Conservation (phyloP, 495 filamentous ascomycete genomes). For the Chaetomium fimeti region DNA sequence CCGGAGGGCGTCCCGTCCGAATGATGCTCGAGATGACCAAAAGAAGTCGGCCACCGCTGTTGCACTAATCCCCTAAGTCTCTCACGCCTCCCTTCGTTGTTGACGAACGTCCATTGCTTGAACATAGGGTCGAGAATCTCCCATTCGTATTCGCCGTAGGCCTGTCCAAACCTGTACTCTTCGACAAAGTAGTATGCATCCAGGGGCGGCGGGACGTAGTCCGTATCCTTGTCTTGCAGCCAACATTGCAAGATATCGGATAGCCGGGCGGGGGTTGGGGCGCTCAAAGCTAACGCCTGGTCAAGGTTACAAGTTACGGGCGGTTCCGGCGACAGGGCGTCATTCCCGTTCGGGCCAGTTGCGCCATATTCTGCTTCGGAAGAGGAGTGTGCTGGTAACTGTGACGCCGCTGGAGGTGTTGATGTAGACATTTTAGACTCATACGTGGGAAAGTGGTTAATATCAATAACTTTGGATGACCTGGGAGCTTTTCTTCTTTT, state of each 20-base stretch:
- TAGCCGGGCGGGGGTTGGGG: background rate
- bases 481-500: too few relatives aligned
- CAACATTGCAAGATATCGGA: background rate
- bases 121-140: background rate
- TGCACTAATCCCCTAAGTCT: background rate
- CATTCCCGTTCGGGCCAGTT: too few relatives aligned
- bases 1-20: background rate
- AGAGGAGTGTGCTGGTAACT: too few relatives aligned
- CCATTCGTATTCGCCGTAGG: too few relatives aligned
- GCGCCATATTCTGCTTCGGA: too few relatives aligned
- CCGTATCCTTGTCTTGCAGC: background rate
- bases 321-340: too few relatives aligned
- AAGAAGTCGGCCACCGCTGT: background rate
- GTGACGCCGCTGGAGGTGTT: too few relatives aligned
- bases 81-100: background rate
- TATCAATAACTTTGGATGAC: too few relatives aligned
- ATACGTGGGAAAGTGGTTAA: too few relatives aligned
- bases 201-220: background rate
- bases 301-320: background rate
- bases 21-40: background rate
- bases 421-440: too few relatives aligned
- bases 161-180: too few relatives aligned
- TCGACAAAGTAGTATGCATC: too few relatives aligned
- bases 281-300: background rate
- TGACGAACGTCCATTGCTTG: background rate